A percentile compares a stretch with the other conserved stretches of the same genome.
These are phyloP conservation scores for Jimgerdemannia flammicorona DNA, from an alignment of 192 early-diverging fungal genomes.

Conservation along the genomic window DNA sequence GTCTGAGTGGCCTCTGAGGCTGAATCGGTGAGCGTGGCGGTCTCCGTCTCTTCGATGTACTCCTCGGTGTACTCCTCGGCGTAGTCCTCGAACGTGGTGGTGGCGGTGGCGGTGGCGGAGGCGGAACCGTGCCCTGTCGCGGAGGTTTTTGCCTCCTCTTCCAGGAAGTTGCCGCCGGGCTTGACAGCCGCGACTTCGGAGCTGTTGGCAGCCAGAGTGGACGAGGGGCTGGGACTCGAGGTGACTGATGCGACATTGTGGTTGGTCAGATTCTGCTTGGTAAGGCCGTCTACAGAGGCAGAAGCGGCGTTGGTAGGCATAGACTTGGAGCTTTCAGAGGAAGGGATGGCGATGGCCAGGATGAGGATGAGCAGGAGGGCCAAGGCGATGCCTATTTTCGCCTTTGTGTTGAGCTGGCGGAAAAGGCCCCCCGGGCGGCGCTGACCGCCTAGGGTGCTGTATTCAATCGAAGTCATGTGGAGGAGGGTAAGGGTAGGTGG, in stretches of 20 bases:
- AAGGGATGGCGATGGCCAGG: neutral
- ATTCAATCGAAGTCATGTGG: neutral
- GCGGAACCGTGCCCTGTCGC: neutral
- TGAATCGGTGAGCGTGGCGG: no score
- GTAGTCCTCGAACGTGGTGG: neutral
- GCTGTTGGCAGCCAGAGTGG: neutral
- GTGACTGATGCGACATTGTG: no score
- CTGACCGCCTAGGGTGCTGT: neutral
- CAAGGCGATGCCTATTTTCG: neutral
- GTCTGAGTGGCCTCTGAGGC: no score
- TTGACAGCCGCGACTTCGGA: neutral
- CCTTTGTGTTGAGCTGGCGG: neutral
- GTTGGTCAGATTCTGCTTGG: neutral
- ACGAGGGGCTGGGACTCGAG: neutral
- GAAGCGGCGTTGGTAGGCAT: neutral
- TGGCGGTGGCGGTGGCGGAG: neutral
- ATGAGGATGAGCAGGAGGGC: neutral
- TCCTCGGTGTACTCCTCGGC: neutral
- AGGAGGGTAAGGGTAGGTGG: neutral
- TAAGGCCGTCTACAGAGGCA: neutral
- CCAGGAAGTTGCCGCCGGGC: neutral
- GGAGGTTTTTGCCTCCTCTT: neutral
- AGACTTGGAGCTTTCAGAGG: neutral
- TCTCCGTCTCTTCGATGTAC: neutral
- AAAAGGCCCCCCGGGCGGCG: neutral